Base-by-base conservation (phyloP, 2,329 filamentous ascomycete species). In the Fusarium camptoceras region DNA sequence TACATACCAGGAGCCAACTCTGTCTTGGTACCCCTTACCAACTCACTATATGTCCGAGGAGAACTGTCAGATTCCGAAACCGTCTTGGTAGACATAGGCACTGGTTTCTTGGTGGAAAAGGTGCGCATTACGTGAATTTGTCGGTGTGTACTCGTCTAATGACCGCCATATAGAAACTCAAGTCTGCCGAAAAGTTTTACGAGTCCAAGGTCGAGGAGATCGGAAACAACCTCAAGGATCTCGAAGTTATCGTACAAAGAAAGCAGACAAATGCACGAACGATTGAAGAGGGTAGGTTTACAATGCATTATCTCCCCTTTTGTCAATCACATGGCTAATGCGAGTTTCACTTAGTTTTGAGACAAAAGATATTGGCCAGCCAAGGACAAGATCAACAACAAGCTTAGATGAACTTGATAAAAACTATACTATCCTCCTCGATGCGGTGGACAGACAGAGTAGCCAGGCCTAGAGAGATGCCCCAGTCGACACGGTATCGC, bases 21-120 rank as follows among this genome's bases (percentile, higher is more conserved):
- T 10, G 91, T 98, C 49, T 88, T 99, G 22, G 94, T 99, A n/a
- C 96, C 97, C 0, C 83, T 99, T 67, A 99, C 96, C 15, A 96
- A 93, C 75, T 98, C 94, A 1, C 87, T 99, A 30, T 99, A 99
- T 81, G 95, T 99, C 18, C 92, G 92, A 27, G 97, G 95, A 31
- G 90, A 87, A 41, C 85, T 98, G 42, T 87, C 92, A 47, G 88
- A 91, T 79, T 86, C 91, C 3, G 88, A 93, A 60, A 90, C 89
- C 66, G 94, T 97, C 9, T 85, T 98, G 62, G 94, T 98, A 42
- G 95, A 98, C 79, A 89, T 98, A 22, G 95, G 95, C 22, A 98
- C 95, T 1, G 95, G 95, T 0, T 98, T 97, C 79, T 94, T 94
- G 77, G 91, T 98, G 55, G 94, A 98, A 82, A 99, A 99, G 88